Evolutionary conservation across 768 basidiomycete genomes (phyloP).

Genomic region (Mrakia gelida): DNA sequence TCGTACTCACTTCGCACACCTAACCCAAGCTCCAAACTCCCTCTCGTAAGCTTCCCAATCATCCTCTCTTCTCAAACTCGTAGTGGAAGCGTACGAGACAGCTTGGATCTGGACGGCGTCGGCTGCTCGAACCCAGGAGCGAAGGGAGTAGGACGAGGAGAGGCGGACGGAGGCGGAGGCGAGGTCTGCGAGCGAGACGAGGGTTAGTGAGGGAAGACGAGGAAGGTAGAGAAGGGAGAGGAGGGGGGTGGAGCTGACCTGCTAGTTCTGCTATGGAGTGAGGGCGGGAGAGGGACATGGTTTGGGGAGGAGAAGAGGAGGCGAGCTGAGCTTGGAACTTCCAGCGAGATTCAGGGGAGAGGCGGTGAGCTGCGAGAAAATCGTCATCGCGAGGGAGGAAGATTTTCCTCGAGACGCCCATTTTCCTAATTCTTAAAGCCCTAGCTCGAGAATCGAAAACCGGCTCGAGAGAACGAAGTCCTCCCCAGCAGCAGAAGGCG

Average conservation of each 20-base stretch:
- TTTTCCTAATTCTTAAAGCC: too few species aligned
- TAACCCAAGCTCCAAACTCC: conserved; percentile 22
- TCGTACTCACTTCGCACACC: conserved; percentile 17
- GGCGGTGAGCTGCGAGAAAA: not conserved
- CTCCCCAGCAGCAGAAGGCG: too few species aligned
- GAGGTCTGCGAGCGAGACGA: not conserved
- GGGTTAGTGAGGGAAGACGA: not conserved
- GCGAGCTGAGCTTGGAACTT: not conserved
- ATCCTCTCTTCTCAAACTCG: not conserved
- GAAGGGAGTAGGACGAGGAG: not conserved
- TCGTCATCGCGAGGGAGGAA: too few species aligned
- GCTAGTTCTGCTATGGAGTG: conserved; percentile 15
- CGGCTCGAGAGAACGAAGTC: too few species aligned
- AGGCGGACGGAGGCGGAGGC: conserved; percentile 24
- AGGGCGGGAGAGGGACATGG: conserved; percentile 1
- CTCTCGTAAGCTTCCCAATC: not conserved
- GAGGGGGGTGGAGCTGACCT: not conserved
- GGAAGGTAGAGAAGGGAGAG: not conserved
- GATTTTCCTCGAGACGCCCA: too few species aligned
- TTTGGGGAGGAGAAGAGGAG: not conserved
- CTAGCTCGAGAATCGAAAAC: too few species aligned
- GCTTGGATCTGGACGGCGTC: conserved; percentile 24
- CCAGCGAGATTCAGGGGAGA: not conserved
- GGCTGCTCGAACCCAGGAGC: conserved; percentile 23
- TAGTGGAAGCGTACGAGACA: not conserved